Conservation (phyloP, 1,284 basidiomycete genomes). For the Cryptococcus hybrid region DNA sequence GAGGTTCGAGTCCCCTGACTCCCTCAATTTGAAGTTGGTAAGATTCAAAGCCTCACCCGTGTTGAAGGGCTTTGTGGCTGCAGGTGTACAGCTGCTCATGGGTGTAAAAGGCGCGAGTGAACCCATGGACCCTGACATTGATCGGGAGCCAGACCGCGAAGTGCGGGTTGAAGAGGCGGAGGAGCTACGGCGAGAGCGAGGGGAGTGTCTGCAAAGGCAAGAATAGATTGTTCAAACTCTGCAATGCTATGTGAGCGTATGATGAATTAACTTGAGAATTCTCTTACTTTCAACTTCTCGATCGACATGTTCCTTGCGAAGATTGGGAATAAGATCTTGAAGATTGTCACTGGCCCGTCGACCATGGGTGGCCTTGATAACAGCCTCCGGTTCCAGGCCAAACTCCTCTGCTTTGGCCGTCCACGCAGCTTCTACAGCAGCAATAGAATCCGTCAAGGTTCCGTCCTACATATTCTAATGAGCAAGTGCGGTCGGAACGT, state of each 20-base stretch:
- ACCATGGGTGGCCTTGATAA: constrained; percentile 72
- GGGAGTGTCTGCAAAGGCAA: constrained; percentile 69
- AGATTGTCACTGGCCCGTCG: constrained; percentile 69
- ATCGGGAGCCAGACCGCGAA: constrained; percentile 1
- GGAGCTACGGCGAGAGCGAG: constrained; percentile 47
- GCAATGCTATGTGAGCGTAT: not conserved
- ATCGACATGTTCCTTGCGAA: constrained; percentile 64
- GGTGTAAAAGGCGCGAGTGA: constrained; percentile 22
- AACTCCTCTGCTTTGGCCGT: constrained; percentile 68
- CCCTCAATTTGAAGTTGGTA: constrained; percentile 8
- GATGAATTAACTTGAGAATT: not conserved
- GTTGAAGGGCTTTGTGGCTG: constrained; percentile 12
- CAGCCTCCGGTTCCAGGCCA: constrained; percentile 61
- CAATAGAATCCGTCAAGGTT: constrained; percentile 70
- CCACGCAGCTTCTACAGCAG: constrained; percentile 76
- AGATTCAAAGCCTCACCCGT: constrained; percentile 5
- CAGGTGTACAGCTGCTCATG: constrained; percentile 26
- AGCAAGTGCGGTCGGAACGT: constrained; percentile 2
- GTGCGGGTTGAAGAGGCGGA: constrained; percentile 12
- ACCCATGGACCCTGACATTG: not conserved
- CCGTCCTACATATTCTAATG: constrained; percentile 57
- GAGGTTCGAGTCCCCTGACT: not conserved
- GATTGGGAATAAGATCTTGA: constrained; percentile 59
- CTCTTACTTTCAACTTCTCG: constrained; percentile 57
- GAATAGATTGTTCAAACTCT: constrained; percentile 66